Evolutionary conservation across 306 rosid species (phyloP).

Genomic region (Lotus japonicus): DNA sequence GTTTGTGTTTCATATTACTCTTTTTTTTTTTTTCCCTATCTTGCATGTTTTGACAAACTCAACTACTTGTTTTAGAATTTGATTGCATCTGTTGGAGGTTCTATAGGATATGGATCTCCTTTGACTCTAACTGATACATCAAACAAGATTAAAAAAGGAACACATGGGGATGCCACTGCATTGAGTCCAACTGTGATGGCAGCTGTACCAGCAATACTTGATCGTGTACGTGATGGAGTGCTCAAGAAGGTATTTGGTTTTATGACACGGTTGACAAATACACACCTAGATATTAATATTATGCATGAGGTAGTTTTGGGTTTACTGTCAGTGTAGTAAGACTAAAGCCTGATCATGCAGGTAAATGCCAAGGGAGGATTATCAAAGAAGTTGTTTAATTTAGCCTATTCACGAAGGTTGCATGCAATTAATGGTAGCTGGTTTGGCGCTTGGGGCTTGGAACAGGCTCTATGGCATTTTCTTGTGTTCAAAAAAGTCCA

Average conservation of each 20-base stretch:
- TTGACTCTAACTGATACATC: slow-evolving; percentile 95
- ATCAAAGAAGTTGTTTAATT: slow-evolving; percentile 69
- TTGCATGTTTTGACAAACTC: slow-evolving; percentile 26
- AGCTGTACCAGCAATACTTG: slow-evolving; percentile 96
- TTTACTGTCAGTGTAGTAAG: not conserved
- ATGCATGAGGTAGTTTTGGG: not conserved
- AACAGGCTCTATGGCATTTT: slow-evolving; percentile 64
- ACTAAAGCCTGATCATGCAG: slow-evolving; percentile 39
- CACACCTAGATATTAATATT: not conserved
- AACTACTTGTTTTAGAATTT: slow-evolving; percentile 49
- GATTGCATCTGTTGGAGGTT: slow-evolving; percentile 76
- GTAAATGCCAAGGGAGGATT: slow-evolving; percentile 79
- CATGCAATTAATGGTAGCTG: slow-evolving; percentile 82
- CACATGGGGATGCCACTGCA: slow-evolving; percentile 71
- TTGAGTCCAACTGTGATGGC: slow-evolving; percentile 85
- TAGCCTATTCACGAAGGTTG: slow-evolving; percentile 86
- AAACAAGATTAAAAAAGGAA: slow-evolving; percentile 84
- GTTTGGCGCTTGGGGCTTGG: slow-evolving; percentile 97
- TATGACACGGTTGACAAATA: slow-evolving; percentile 19
- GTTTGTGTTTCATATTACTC: not conserved
- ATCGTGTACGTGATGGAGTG: slow-evolving; percentile 95
- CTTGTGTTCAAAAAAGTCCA: slow-evolving; percentile 83
- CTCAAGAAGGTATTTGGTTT: slow-evolving; percentile 65
- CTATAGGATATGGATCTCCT: slow-evolving; percentile 92
- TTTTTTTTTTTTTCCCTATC: not conserved